Evolutionary conservation across 257 asterid genomes (phyloP).

Genomic region (Capsicum rhomboideum): DNA sequence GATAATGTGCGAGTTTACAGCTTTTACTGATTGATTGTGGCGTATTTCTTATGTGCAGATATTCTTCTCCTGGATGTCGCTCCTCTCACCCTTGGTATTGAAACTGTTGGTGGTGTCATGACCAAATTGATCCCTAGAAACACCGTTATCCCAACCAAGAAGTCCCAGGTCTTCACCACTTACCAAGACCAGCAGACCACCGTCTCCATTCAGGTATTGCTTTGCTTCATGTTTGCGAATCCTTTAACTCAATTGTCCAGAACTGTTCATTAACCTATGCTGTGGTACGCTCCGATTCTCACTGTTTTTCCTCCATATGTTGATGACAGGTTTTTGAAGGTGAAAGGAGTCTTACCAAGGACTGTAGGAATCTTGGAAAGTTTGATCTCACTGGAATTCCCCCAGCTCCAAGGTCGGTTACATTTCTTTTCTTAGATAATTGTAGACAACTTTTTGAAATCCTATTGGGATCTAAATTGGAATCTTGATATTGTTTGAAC

Average conservation of each 20-base stretch:
- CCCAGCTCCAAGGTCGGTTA: slow-evolving; percentile 84
- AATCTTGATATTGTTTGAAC: slow-evolving; percentile 9
- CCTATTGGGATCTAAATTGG: neutral
- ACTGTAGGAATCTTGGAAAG: slow-evolving; percentile 84
- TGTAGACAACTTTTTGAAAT: neutral
- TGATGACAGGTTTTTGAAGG: slow-evolving; percentile 83
- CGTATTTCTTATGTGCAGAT: slow-evolving; percentile 29
- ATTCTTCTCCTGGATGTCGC: slow-evolving; percentile 93
- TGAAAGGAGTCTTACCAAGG: slow-evolving; percentile 92
- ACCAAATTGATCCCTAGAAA: slow-evolving; percentile 97
- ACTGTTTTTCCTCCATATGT: neutral
- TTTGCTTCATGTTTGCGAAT: neutral
- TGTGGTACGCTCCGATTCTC: neutral
- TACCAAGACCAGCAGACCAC: slow-evolving; percentile 98
- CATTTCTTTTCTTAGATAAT: neutral
- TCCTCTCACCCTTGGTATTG: slow-evolving; percentile 92
- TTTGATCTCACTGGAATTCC: slow-evolving; percentile 84
- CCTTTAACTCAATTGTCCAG: neutral
- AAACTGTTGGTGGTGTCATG: slow-evolving; percentile 98
- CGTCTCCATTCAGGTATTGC: slow-evolving; percentile 74
- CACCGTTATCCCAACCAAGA: slow-evolving; percentile 90
- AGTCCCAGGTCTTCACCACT: slow-evolving; percentile 93
- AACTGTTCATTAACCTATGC: neutral
- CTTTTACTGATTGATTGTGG: neutral
- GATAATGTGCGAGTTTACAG: neutral